Evolutionary conservation across 2,329 filamentous ascomycete genomes (phyloP).

Genomic region (Sporothrix humicola): DNA sequence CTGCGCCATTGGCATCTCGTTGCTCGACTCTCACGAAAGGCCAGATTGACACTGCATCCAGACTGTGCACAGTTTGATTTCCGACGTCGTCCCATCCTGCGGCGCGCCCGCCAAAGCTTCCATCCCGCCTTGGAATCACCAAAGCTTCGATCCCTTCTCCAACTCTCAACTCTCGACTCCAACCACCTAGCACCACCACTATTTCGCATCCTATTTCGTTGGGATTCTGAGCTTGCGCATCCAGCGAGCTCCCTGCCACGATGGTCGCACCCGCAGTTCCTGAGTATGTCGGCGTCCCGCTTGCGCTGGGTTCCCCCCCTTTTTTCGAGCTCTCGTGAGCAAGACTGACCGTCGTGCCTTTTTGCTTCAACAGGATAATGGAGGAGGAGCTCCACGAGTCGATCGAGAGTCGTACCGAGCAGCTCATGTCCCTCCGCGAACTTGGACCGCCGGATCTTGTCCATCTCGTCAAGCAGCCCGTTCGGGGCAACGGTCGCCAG

Average conservation of each 20-base stretch:
- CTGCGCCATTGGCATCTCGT: slow-evolving; percentile 29
- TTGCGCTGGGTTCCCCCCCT: neutral
- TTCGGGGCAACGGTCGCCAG: slow-evolving; percentile 63
- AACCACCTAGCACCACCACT: neutral
- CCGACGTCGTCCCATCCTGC: neutral
- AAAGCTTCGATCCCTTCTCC: neutral
- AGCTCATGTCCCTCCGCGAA: slow-evolving; percentile 82
- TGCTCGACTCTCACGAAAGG: slow-evolving; percentile 8
- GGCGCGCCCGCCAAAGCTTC: slow-evolving; percentile 21
- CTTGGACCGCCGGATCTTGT: slow-evolving; percentile 95
- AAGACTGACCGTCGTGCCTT: slow-evolving; percentile 37
- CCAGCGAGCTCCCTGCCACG: slow-evolving; percentile 42
- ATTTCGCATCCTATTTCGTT: neutral
- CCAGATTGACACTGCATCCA: slow-evolving; percentile 23
- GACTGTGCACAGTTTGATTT: neutral
- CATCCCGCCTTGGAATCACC: neutral
- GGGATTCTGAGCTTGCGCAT: slow-evolving; percentile 21
- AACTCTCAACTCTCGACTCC: neutral
- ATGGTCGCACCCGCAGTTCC: slow-evolving; percentile 79
- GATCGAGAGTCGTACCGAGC: slow-evolving; percentile 90
- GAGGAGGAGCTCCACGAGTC: slow-evolving; percentile 92
- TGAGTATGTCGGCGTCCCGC: slow-evolving; percentile 61
- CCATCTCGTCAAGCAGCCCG: slow-evolving; percentile 81
- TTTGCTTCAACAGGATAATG: slow-evolving; percentile 69
- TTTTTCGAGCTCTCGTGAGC: neutral